Conservation (phyloP, 2,329 filamentous ascomycete species). For the Aspergillus ochraceus region DNA sequence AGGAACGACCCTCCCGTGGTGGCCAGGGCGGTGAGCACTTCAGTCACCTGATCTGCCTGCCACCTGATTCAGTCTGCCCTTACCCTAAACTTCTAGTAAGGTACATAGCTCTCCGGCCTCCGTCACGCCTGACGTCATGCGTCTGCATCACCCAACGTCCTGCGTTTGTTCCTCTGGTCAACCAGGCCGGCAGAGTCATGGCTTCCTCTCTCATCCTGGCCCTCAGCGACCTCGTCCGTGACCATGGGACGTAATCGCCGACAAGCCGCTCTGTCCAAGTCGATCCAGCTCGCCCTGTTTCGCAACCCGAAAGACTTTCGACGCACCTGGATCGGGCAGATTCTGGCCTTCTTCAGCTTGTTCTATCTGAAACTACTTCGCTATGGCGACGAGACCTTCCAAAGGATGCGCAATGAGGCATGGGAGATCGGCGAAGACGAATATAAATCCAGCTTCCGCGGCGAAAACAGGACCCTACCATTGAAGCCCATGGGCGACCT, state of each 20-base stretch:
- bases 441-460: constrained; percentile 56
- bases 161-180: too few species aligned
- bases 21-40: constrained; percentile 35
- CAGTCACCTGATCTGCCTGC: constrained; percentile 12
- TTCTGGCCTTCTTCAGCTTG: constrained; percentile 56
- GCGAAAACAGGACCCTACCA: constrained; percentile 39
- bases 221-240: neutral
- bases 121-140: neutral
- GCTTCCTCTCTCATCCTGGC: neutral
- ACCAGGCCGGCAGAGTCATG: too few species aligned
- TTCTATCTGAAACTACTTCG: constrained; percentile 52
- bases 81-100: neutral
- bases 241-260: constrained; percentile 25
- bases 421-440: constrained; percentile 58
- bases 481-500: constrained; percentile 65
- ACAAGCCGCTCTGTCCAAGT: constrained; percentile 27
- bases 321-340: constrained; percentile 41
- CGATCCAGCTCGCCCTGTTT: constrained; percentile 32
- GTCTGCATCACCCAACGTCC: neutral
- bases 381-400: constrained; percentile 52
- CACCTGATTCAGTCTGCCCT: constrained; percentile 1
- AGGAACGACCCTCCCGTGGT: too few species aligned
- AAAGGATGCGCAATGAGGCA: constrained; percentile 49
- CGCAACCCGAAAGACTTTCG: constrained; percentile 28
- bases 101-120: neutral